These are phyloP conservation scores for Dichomitus squalens DNA, from an alignment of 1,284 basidiomycete genomes.

Conservation along the genomic window DNA sequence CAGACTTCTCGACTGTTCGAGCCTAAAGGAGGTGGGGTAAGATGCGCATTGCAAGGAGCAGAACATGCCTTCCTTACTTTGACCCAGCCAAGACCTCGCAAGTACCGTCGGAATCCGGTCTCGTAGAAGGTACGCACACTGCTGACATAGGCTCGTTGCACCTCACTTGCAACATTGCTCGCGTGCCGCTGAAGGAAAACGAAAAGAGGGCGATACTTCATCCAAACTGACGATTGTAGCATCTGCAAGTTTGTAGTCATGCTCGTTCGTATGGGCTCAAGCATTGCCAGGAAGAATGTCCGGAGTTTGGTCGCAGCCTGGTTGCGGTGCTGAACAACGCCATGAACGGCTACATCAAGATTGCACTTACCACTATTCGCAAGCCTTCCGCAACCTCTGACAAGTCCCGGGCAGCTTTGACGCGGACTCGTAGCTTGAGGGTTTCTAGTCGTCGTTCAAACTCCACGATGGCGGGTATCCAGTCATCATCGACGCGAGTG, in stretches of 20 bases:
- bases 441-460: constrained; percentile 79
- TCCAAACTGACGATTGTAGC: constrained; percentile 85
- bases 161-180: constrained; percentile 81
- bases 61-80: constrained; percentile 48
- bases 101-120: constrained; percentile 92
- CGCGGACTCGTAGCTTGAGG: constrained; percentile 70
- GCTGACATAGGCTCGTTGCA: constrained; percentile 87
- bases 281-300: constrained; percentile 81
- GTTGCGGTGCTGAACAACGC: background rate
- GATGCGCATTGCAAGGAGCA: background rate
- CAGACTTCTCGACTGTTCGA: constrained; percentile 64
- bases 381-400: constrained; percentile 84
- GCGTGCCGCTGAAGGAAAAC: constrained; percentile 86
- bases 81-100: constrained; percentile 77
- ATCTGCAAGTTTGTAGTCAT: constrained; percentile 94
- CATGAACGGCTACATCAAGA: constrained; percentile 4
- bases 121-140: constrained; percentile 93
- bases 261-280: constrained; percentile 81
- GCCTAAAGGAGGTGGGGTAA: constrained; percentile 40
- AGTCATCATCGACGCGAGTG: constrained; percentile 79
- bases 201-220: constrained; percentile 86
- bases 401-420: constrained; percentile 85
- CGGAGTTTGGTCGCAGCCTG: constrained; percentile 89
- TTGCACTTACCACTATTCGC: constrained; percentile 70
- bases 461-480: constrained; percentile 80